A percentile compares a stretch with the other conserved stretches of the same genome.
Evolutionary conservation across 805 yeast genomes (phyloP).

Genomic region (Schwanniomyces occidentalis): DNA sequence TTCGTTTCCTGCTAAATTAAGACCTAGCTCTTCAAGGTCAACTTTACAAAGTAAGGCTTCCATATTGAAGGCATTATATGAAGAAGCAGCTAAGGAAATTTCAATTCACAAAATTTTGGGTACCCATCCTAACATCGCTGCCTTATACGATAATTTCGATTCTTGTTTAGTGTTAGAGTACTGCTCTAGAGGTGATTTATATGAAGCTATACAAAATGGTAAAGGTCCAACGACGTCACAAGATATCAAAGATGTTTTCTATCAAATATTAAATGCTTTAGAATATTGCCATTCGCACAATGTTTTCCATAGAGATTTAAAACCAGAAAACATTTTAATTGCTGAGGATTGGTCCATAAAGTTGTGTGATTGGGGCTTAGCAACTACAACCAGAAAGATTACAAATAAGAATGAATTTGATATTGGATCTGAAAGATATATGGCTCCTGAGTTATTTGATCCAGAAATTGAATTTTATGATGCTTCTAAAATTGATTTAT

Average conservation of each 20-base stretch:
- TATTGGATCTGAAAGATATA: conserved; percentile 86
- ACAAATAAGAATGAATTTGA: conserved; percentile 63
- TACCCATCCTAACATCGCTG: conserved; percentile 44
- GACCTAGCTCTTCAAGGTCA: conserved; percentile 11
- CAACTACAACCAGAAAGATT: conserved; percentile 53
- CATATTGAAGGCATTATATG: conserved; percentile 33
- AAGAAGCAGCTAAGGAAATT: conserved; percentile 70
- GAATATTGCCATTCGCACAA: conserved; percentile 50
- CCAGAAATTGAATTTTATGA: conserved; percentile 58
- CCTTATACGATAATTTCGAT: conserved; percentile 50
- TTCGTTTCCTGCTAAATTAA: conserved; percentile 37
- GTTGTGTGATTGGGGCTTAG: conserved; percentile 61
- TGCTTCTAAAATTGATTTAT: conserved; percentile 79
- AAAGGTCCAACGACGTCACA: conserved; percentile 61
- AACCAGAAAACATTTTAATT: conserved; percentile 58
- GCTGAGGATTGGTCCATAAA: conserved; percentile 57
- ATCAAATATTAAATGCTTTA: conserved; percentile 50
- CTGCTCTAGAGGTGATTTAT: conserved; percentile 84
- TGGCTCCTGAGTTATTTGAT: conserved; percentile 93
- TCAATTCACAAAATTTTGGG: conserved; percentile 65
- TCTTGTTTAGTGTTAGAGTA: conserved; percentile 66
- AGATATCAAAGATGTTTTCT: conserved; percentile 55
- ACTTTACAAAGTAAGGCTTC: conserved; percentile 14
- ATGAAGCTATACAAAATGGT: conserved; percentile 70
- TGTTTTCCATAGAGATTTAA: conserved; percentile 57